Conservation (phyloP, 2,329 filamentous ascomycete genomes). For the Pseudopyrenochaeta lycopersici region DNA sequence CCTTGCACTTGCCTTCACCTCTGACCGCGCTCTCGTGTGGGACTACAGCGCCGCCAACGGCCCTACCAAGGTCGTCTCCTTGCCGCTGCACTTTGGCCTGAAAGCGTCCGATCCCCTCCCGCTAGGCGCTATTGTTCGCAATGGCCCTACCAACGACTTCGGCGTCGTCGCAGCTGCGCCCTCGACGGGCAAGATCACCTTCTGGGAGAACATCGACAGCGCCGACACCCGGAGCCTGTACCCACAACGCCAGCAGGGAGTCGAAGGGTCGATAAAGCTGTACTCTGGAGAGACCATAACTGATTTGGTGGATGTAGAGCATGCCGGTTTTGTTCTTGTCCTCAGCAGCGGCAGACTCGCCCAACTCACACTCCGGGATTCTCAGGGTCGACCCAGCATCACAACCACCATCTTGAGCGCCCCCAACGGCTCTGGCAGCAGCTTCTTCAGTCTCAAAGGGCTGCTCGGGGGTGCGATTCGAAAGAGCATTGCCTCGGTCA, state of each 20-base stretch:
- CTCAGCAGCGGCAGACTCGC: constrained; percentile 88
- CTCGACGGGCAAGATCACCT: constrained; percentile 82
- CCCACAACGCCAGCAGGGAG: constrained; percentile 80
- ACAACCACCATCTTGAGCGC: constrained; percentile 77
- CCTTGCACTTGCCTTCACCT: constrained; percentile 82
- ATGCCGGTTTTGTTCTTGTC: constrained; percentile 83
- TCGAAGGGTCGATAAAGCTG: constrained; percentile 79
- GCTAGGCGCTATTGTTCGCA: constrained; percentile 82
- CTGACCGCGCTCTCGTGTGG: constrained; percentile 88
- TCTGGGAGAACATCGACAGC: constrained; percentile 94
- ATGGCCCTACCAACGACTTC: constrained; percentile 79
- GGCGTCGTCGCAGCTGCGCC: constrained; percentile 89
- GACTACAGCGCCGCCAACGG: constrained; percentile 74
- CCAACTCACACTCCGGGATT: constrained; percentile 85
- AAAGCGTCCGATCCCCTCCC: constrained; percentile 77
- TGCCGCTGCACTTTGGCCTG: constrained; percentile 78
- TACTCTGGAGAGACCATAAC: constrained; percentile 80
- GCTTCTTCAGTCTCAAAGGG: constrained; percentile 83
- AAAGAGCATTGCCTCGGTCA: constrained; percentile 82
- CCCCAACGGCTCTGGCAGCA: constrained; percentile 65
- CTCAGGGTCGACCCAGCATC: constrained; percentile 84
- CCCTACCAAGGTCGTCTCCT: constrained; percentile 76
- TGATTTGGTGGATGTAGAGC: constrained; percentile 83
- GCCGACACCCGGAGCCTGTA: constrained; percentile 85
- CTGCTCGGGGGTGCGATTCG: constrained; percentile 75